These are phyloP conservation scores for Hippophae tibetana DNA, from an alignment of 306 rosid genomes.

Conservation along the genomic window DNA sequence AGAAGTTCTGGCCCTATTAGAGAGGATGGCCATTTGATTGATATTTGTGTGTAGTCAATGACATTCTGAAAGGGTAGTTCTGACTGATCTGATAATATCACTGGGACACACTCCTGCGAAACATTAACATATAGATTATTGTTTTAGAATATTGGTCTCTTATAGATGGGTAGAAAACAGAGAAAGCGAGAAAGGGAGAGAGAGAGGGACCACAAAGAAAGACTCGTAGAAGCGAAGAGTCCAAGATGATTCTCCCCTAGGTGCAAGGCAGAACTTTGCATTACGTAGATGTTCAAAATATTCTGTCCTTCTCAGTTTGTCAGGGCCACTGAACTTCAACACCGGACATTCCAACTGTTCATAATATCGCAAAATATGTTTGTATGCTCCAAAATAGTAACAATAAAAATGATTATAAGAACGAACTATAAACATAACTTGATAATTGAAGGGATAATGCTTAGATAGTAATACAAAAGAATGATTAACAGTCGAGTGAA, in stretches of 20 bases:
- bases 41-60: constrained; percentile 72
- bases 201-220: constrained; percentile 71
- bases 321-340: constrained; percentile 76
- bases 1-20: constrained; percentile 66
- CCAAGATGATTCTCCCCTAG: constrained; percentile 98
- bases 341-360: constrained; percentile 96
- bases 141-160: neutral
- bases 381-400: too few relatives aligned
- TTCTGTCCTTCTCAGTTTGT: constrained; percentile 64
- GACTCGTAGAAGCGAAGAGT: constrained; percentile 93
- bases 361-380: constrained; percentile 33
- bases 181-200: neutral
- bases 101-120: constrained; percentile 87
- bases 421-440: neutral
- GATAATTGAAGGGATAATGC: too few relatives aligned
- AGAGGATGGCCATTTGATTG: constrained; percentile 93
- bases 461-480: too few relatives aligned
- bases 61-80: constrained; percentile 95
- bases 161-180: neutral
- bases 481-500: too few relatives aligned
- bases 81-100: constrained; percentile 69
- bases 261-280: constrained; percentile 91
- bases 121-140: constrained; percentile 10
- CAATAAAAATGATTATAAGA: too few relatives aligned
- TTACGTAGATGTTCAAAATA: constrained; percentile 81